These are phyloP conservation scores for Penicillium ucsense DNA, from an alignment of 495 filamentous ascomycete genomes.

Conservation along the genomic window DNA sequence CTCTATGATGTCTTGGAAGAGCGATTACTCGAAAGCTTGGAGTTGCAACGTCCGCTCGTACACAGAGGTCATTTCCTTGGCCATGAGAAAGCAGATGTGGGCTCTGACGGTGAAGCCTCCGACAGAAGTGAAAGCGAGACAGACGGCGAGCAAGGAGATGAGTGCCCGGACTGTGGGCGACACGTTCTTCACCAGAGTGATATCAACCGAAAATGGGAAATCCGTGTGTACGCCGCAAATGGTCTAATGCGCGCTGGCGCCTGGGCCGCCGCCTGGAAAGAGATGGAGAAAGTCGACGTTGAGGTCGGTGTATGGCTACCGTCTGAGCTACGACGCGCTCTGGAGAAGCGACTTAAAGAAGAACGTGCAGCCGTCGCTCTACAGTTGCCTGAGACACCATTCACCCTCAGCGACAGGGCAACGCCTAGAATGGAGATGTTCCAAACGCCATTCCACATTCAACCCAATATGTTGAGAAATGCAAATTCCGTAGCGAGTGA, in stretches of 20 bases:
- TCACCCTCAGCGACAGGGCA: constrained; percentile 1
- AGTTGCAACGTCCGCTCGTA: constrained; percentile 61
- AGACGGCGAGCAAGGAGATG: constrained; percentile 32
- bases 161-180: constrained; percentile 53
- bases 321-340: constrained; percentile 36
- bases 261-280: constrained; percentile 88
- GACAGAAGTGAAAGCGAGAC: constrained; percentile 23
- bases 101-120: constrained; percentile 28
- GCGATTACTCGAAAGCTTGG: constrained; percentile 76
- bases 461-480: constrained; percentile 3
- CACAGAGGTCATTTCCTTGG: constrained; percentile 67
- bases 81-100: constrained; percentile 22
- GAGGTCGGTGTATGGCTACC: constrained; percentile 71
- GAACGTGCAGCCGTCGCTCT: constrained; percentile 6
- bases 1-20: constrained; percentile 91
- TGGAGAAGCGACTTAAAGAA: constrained; percentile 34
- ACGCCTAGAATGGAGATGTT: constrained; percentile 8
- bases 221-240: constrained; percentile 88
- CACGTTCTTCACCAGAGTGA: constrained; percentile 40
- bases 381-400: background rate
- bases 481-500: constrained; percentile 2
- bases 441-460: constrained; percentile 2
- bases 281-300: constrained; percentile 96
- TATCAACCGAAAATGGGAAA: constrained; percentile 56
- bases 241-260: constrained; percentile 85